Percentiles rank a stretch among this genome's conserved stretches.
phyloP scores from a whole-genome alignment of 2,329 filamentous ascomycete genomes.

The Corynespora cassiicola region DNA sequence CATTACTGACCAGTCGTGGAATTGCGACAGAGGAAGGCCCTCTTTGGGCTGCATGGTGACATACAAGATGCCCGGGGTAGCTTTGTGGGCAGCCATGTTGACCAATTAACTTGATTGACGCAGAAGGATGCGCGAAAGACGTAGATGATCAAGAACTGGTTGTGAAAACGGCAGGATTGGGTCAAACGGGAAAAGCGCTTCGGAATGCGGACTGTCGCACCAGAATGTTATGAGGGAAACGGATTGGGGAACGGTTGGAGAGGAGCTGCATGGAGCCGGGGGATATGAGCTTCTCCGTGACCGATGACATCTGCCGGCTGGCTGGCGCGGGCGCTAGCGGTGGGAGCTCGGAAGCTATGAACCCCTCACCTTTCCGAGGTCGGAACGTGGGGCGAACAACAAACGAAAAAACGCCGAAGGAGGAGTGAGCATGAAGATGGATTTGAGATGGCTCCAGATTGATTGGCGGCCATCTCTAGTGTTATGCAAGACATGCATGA shows the following conservation, averaged over 20 bases:
- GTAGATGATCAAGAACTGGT: neutral
- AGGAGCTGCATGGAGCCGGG: slow-evolving; percentile 10
- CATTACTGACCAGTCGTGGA: slow-evolving; percentile 68
- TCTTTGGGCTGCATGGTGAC: slow-evolving; percentile 84
- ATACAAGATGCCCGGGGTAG: slow-evolving; percentile 73
- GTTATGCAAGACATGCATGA: no score
- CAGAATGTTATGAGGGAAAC: no score
- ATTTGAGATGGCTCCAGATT: no score
- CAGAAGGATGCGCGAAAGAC: neutral
- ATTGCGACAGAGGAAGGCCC: slow-evolving; percentile 69
- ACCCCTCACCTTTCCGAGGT: slow-evolving; percentile 33
- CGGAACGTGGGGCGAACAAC: slow-evolving; percentile 31
- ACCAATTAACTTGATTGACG: neutral
- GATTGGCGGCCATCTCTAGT: no score
- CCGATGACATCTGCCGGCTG: slow-evolving; percentile 45
- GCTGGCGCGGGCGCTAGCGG: no score
- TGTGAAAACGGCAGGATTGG: neutral
- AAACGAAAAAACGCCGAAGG: no score
- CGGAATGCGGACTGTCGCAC: no score
- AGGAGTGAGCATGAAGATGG: no score
- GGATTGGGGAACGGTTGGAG: neutral
- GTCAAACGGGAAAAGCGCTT: no score
- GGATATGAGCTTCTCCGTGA: neutral
- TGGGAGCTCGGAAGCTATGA: slow-evolving; percentile 9
- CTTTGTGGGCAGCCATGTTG: slow-evolving; percentile 47